phyloP scores from a whole-genome alignment of 305 asterid genomes.

The Caryopteris hybrid region DNA sequence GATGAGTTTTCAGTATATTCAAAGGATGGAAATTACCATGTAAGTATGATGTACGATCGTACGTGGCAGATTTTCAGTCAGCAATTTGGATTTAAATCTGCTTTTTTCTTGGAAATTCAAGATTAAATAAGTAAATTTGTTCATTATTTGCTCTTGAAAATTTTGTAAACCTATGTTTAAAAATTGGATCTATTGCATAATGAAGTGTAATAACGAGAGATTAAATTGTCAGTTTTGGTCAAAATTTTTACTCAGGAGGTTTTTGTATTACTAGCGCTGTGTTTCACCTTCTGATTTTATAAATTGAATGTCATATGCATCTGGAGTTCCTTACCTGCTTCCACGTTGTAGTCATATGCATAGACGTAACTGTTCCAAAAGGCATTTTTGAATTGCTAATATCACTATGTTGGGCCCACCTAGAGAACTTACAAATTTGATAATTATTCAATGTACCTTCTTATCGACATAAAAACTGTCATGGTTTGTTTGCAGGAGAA shows the following conservation, averaged over 20 bases:
- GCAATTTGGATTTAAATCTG: neutral
- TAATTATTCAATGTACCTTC: neutral
- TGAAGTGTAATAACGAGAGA: neutral
- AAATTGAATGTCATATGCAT: neutral
- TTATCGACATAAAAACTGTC: neutral
- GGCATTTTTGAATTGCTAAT: neutral
- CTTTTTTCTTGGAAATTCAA: neutral
- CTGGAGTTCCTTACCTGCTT: neutral
- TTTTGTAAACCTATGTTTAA: neutral
- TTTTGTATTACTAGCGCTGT: no score
- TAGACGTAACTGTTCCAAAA: neutral
- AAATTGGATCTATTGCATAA: neutral
- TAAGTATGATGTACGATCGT: neutral
- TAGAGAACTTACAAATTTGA: neutral
- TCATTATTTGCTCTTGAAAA: neutral
- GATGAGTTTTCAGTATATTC: neutral
- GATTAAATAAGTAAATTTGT: neutral
- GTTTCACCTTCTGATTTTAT: no score
- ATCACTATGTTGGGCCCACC: neutral
- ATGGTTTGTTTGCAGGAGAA: slow-evolving; percentile 36
- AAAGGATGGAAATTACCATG: neutral
- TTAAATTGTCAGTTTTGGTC: neutral
- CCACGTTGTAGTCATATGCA: neutral
- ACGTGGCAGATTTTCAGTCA: neutral
- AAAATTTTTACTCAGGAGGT: neutral